Evolutionary conservation across 2,329 filamentous ascomycete genomes (phyloP).

Genomic region (Talaromyces amestolkiae): DNA sequence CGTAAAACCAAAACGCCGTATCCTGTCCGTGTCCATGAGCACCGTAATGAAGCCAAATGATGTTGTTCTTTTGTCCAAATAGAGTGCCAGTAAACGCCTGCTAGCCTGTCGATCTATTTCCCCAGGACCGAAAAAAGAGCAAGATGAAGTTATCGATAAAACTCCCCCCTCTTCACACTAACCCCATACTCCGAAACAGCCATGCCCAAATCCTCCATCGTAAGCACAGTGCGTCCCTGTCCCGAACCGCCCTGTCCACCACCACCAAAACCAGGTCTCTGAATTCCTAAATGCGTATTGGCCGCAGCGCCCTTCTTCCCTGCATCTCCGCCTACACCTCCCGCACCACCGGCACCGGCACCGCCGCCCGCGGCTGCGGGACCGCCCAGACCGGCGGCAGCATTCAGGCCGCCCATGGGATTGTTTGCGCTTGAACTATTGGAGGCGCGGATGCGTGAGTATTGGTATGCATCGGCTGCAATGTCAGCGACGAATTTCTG

Average conservation of each 20-base stretch:
- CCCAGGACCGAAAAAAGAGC: background rate
- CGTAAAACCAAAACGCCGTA: background rate
- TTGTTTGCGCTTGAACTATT: slow-evolving; percentile 85
- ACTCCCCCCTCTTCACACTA: slow-evolving; percentile 95
- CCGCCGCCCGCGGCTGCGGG: slow-evolving; percentile 49
- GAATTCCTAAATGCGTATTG: slow-evolving; percentile 64
- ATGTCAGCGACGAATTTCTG: slow-evolving; percentile 99
- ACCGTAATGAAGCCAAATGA: background rate
- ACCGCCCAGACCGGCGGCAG: slow-evolving; percentile 56
- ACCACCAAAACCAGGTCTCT: slow-evolving; percentile 77
- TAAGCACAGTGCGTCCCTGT: slow-evolving; percentile 89
- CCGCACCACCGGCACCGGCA: slow-evolving; percentile 50
- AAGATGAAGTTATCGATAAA: slow-evolving; percentile 66
- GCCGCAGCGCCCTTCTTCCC: slow-evolving; percentile 50
- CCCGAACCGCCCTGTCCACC: slow-evolving; percentile 78
- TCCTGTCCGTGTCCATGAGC: background rate
- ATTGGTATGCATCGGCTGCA: slow-evolving; percentile 95
- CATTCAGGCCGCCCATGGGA: slow-evolving; percentile 81
- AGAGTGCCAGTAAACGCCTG: background rate
- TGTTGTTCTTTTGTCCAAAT: background rate
- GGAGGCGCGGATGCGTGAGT: slow-evolving; percentile 90
- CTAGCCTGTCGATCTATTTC: background rate
- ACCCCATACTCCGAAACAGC: slow-evolving; percentile 96
- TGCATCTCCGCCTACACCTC: slow-evolving; percentile 36
- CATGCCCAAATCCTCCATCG: slow-evolving; percentile 98